phyloP scores from a whole-genome alignment of 2,329 filamentous ascomycete species.

The Penicillium italicum region DNA sequence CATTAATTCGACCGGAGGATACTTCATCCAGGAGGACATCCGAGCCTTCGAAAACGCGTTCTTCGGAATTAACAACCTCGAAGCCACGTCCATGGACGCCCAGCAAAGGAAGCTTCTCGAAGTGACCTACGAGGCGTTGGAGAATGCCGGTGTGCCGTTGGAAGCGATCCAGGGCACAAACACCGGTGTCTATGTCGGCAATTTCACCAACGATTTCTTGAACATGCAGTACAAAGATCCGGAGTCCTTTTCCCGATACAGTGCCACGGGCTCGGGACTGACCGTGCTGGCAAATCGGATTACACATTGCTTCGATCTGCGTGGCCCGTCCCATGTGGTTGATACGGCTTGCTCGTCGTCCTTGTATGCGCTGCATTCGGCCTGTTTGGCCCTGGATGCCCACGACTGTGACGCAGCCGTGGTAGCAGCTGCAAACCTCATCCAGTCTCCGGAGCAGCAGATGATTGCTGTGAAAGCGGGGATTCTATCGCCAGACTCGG shows the following conservation, averaged over 20 bases:
- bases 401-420: background rate
- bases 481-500: slow-evolving; percentile 6
- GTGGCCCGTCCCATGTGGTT: background rate
- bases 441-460: background rate
- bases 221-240: background rate
- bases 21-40: slow-evolving; percentile 1
- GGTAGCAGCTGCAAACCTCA: background rate
- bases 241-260: background rate
- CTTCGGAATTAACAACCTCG: slow-evolving; percentile 1
- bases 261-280: background rate
- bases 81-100: slow-evolving; percentile 5
- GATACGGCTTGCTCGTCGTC: slow-evolving; percentile 6
- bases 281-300: slow-evolving; percentile 1
- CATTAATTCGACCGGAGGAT: background rate
- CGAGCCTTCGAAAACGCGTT: slow-evolving; percentile 1
- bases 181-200: background rate
- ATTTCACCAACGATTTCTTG: slow-evolving; percentile 1
- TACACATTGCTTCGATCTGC: background rate
- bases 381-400: background rate
- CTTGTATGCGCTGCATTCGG: background rate
- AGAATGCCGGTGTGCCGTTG: background rate
- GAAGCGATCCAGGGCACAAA: background rate
- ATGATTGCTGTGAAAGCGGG: background rate
- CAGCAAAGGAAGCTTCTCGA: slow-evolving; percentile 5
- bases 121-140: slow-evolving; percentile 2